Conservation (phyloP, 495 filamentous ascomycete genomes). For the Podospora bellae-mahoneyi region DNA sequence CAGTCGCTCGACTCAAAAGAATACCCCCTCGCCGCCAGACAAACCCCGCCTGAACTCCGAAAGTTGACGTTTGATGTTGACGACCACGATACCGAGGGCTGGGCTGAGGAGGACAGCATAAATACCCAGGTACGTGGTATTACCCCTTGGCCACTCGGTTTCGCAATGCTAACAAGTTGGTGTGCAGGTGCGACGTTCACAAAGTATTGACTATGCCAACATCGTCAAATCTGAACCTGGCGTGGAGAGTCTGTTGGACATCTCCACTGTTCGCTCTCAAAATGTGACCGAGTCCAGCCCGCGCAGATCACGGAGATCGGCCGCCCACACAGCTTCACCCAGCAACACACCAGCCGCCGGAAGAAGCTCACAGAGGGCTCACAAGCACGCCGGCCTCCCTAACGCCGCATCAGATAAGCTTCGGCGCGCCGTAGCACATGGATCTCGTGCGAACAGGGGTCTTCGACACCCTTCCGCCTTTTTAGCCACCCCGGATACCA, state of each 20-base stretch:
- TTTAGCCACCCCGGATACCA: constrained; percentile 48
- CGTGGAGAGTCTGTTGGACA: constrained; percentile 31
- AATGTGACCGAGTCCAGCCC: constrained; percentile 22
- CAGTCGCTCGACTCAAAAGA: constrained; percentile 77
- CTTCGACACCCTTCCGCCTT: constrained; percentile 32
- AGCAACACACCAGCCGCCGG: constrained; percentile 28
- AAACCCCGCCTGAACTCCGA: constrained; percentile 72
- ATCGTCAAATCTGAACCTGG: constrained; percentile 35
- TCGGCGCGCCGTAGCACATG: constrained; percentile 36
- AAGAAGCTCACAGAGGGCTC: constrained; percentile 31
- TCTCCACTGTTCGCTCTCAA: constrained; percentile 24
- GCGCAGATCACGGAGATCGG: constrained; percentile 26
- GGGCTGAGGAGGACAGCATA: constrained; percentile 61
- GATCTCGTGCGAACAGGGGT: constrained; percentile 26
- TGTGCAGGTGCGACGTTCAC: constrained; percentile 33
- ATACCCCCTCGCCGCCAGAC: constrained; percentile 79
- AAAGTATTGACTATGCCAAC: constrained; percentile 33
- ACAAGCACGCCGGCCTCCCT: constrained; percentile 16
- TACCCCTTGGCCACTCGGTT: background rate
- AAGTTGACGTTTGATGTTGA: constrained; percentile 67
- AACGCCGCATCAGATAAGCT: constrained; percentile 37
- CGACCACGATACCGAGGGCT: constrained; percentile 53
- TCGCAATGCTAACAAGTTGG: constrained; percentile 6
- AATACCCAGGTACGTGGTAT: constrained; percentile 19
- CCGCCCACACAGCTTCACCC: constrained; percentile 36